Evolutionary conservation across 2,329 filamentous ascomycete genomes (phyloP).

Genomic region (Aureobasidium namibiae): DNA sequence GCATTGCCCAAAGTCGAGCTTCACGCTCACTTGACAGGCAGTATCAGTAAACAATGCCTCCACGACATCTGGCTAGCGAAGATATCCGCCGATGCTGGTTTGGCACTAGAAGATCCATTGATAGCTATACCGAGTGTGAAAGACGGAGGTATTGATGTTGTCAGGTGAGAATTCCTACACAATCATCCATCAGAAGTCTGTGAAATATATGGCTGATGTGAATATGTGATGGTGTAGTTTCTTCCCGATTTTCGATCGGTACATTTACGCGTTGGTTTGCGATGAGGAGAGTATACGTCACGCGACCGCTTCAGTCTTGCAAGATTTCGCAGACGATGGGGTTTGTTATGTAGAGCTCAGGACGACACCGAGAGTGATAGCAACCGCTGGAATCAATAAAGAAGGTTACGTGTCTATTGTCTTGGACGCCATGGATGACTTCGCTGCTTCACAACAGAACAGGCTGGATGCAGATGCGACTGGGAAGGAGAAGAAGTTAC

Average conservation of each 20-base stretch:
- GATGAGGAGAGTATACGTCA: constrained; percentile 45
- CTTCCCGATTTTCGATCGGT: constrained; percentile 69
- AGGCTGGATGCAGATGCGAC: background rate
- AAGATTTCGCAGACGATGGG: constrained; percentile 60
- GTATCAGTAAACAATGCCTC: constrained; percentile 63
- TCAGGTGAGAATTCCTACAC: background rate
- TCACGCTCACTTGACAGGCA: constrained; percentile 73
- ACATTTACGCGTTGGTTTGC: constrained; percentile 69
- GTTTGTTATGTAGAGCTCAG: constrained; percentile 72
- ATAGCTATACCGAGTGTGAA: constrained; percentile 54
- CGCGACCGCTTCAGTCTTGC: constrained; percentile 57
- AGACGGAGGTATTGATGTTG: constrained; percentile 34
- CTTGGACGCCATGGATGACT: constrained; percentile 53
- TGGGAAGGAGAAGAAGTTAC: constrained; percentile 37
- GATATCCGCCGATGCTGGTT: constrained; percentile 41
- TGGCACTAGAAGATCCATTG: constrained; percentile 56
- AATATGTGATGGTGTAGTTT: no score
- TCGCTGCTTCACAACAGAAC: constrained; percentile 27
- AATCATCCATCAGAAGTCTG: no score
- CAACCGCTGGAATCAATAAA: constrained; percentile 46
- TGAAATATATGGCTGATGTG: no score
- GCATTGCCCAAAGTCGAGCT: constrained; percentile 47
- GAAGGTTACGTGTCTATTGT: constrained; percentile 58
- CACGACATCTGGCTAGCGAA: constrained; percentile 65
- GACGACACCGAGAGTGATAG: constrained; percentile 64